Evolutionary conservation across 805 yeast genomes (phyloP).

Genomic region (Metschnikowia continentalis): DNA sequence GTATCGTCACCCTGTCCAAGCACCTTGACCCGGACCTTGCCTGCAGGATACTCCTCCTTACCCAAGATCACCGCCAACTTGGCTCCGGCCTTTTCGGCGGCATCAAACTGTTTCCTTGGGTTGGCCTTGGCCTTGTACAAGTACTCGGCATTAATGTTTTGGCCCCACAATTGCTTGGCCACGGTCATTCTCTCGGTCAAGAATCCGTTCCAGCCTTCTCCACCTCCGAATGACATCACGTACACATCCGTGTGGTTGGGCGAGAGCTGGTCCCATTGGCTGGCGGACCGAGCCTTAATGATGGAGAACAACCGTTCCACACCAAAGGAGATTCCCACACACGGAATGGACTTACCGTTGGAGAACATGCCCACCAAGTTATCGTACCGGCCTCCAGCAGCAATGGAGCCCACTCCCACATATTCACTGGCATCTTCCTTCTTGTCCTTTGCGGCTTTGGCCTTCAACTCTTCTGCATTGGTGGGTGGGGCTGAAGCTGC

Average conservation of each 20-base stretch:
- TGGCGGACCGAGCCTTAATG: slow-evolving; percentile 68
- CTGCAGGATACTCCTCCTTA: slow-evolving; percentile 84
- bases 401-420: slow-evolving; percentile 97
- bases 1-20: slow-evolving; percentile 83
- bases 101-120: slow-evolving; percentile 93
- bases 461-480: slow-evolving; percentile 66
- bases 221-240: slow-evolving; percentile 98
- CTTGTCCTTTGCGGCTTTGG: slow-evolving; percentile 37
- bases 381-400: slow-evolving; percentile 99
- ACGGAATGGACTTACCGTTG: slow-evolving; percentile 87
- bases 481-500: slow-evolving; percentile 93
- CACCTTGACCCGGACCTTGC: slow-evolving; percentile 78
- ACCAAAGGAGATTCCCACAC: slow-evolving; percentile 97
- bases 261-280: slow-evolving; percentile 58
- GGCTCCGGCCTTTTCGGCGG: slow-evolving; percentile 93
- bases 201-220: slow-evolving; percentile 92
- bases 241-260: slow-evolving; percentile 89
- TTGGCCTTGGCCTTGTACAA: slow-evolving; percentile 91
- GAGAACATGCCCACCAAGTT: slow-evolving; percentile 96
- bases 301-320: slow-evolving; percentile 92
- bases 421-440: slow-evolving; percentile 89
- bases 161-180: slow-evolving; percentile 78
- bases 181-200: slow-evolving; percentile 86
- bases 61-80: slow-evolving; percentile 90
- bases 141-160: slow-evolving; percentile 87